Evolutionary conservation across 2,329 filamentous ascomycete species (phyloP).

Genomic region (Plectosphaerella plurivora): DNA sequence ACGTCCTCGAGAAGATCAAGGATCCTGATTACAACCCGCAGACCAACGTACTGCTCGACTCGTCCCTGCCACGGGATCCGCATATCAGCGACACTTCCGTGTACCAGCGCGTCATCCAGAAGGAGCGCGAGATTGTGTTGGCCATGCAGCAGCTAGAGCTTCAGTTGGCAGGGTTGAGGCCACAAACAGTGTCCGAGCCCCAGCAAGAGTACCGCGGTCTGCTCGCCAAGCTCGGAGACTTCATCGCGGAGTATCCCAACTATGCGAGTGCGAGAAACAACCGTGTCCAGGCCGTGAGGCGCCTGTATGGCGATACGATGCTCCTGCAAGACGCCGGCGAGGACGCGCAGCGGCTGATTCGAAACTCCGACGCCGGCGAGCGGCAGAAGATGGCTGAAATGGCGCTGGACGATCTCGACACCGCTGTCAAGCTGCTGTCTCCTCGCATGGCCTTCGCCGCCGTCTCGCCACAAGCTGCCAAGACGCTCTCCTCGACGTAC

Average conservation of each 20-base stretch:
- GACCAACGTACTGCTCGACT: conserved; percentile 48
- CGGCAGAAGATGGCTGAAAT: conserved; percentile 31
- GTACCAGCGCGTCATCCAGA: conserved; percentile 46
- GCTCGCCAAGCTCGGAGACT: conserved; percentile 43
- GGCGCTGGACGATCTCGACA: conserved; percentile 49
- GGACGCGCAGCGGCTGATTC: conserved; percentile 35
- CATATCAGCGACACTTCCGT: conserved; percentile 44
- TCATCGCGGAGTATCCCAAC: conserved; percentile 54
- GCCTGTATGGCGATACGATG: conserved; percentile 58
- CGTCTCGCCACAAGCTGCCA: conserved; percentile 60
- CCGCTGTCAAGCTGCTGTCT: conserved; percentile 54
- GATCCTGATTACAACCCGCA: conserved; percentile 60
- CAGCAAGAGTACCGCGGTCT: conserved; percentile 41
- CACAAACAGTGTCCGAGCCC: conserved; percentile 30
- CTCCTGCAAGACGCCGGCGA: conserved; percentile 36
- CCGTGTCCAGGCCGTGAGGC: conserved; percentile 61
- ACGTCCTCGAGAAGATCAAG: conserved; percentile 62
- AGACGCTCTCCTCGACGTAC: conserved; percentile 64
- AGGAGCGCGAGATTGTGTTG: conserved; percentile 49
- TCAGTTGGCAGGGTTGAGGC: conserved; percentile 39
- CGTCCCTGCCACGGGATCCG: conserved; percentile 52
- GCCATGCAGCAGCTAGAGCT: conserved; percentile 52
- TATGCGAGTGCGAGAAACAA: conserved; percentile 76
- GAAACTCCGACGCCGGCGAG: conserved; percentile 28
- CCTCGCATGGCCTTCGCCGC: conserved; percentile 44